Conservation (phyloP, 2,329 filamentous ascomycete genomes). For the Rutstroemia sp. region DNA sequence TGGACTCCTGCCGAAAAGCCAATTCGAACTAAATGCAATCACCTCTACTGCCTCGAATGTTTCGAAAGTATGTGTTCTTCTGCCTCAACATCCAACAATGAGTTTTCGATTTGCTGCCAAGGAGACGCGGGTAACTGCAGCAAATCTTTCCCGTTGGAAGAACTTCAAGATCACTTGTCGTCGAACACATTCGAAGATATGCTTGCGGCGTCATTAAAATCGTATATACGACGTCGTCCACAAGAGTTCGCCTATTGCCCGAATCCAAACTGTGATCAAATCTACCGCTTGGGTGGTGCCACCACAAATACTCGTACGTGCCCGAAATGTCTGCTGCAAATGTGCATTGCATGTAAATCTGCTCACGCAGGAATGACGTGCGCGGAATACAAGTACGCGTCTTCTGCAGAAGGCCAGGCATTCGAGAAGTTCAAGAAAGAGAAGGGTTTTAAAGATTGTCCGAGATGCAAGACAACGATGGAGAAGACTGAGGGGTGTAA, state of each 20-base stretch:
- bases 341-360: background rate
- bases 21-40: background rate
- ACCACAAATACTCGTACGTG: background rate
- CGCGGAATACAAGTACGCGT: slow-evolving; percentile 13
- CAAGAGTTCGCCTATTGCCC: background rate
- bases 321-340: background rate
- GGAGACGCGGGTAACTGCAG: background rate
- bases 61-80: background rate
- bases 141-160: background rate
- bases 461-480: slow-evolving; percentile 22
- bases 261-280: background rate
- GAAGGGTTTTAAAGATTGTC: slow-evolving; percentile 36
- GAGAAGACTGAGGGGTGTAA: slow-evolving; percentile 36
- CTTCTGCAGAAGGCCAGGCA: background rate
- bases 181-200: background rate
- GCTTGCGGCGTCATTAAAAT: background rate
- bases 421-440: slow-evolving; percentile 27
- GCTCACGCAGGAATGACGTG: slow-evolving; percentile 6
- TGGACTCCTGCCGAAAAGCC: background rate
- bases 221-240: background rate
- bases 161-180: background rate
- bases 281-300: background rate
- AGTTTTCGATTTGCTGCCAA: background rate
- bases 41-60: background rate
- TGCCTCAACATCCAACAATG: background rate